Conservation (phyloP, 1,284 basidiomycete genomes). For the Amylostereum areolatum region DNA sequence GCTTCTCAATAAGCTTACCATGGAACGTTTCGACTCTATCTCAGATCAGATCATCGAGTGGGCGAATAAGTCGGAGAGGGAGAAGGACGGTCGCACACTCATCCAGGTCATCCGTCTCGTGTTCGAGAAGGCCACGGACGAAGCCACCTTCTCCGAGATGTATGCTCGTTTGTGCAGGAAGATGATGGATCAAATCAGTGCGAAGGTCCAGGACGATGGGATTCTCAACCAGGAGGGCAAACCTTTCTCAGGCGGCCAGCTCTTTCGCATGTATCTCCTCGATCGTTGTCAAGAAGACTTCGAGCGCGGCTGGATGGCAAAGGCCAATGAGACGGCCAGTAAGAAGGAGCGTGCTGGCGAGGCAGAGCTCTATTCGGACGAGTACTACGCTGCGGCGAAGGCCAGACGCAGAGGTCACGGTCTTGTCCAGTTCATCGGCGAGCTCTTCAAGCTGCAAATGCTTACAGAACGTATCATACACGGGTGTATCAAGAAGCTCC, state of each 20-base stretch:
- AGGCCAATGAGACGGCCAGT: slow-evolving; percentile 48
- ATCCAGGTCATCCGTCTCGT: slow-evolving; percentile 95
- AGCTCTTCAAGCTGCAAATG: slow-evolving; percentile 87
- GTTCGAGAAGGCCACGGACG: slow-evolving; percentile 96
- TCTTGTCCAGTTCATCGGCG: slow-evolving; percentile 96
- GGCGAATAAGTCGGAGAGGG: slow-evolving; percentile 91
- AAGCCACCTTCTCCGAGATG: slow-evolving; percentile 95
- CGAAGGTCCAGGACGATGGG: slow-evolving; percentile 82
- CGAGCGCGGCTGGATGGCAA: slow-evolving; percentile 81
- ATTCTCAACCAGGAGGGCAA: slow-evolving; percentile 76
- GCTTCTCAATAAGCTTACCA: slow-evolving; percentile 93
- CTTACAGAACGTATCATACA: slow-evolving; percentile 59
- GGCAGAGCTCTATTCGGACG: slow-evolving; percentile 82
- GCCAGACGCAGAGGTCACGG: slow-evolving; percentile 96
- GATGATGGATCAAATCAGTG: slow-evolving; percentile 87
- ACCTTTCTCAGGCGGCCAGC: slow-evolving; percentile 80
- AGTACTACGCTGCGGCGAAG: slow-evolving; percentile 96
- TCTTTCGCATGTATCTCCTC: slow-evolving; percentile 94
- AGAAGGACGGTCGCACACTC: slow-evolving; percentile 90
- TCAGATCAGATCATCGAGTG: slow-evolving; percentile 89
- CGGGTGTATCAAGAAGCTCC: slow-evolving; percentile 91
- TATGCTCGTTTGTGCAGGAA: slow-evolving; percentile 92
- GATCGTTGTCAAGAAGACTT: slow-evolving; percentile 95
- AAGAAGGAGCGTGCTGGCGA: slow-evolving; percentile 43
- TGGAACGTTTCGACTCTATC: slow-evolving; percentile 96